Conservation (phyloP, 805 yeast species). For the Clavispora asparagi region DNA sequence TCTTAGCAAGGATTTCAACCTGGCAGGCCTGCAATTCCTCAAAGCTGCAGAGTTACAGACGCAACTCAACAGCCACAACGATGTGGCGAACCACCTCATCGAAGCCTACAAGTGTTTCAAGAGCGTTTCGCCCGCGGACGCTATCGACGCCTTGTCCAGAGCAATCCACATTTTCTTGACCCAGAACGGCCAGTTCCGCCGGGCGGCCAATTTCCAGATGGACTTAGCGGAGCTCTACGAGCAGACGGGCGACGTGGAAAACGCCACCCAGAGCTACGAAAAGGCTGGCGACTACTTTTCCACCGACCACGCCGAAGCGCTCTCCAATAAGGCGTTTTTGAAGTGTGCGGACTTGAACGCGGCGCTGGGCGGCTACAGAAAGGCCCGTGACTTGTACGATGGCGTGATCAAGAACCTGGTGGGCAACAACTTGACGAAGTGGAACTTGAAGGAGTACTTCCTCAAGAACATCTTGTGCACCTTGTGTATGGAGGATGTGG, state of each 20-base stretch:
- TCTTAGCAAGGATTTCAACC: conserved; percentile 61
- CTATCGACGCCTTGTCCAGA: conserved; percentile 67
- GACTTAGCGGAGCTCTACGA: conserved; percentile 89
- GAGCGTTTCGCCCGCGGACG: conserved; percentile 65
- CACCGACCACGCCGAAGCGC: conserved; percentile 88
- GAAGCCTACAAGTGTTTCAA: conserved; percentile 89
- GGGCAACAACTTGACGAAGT: conserved; percentile 70
- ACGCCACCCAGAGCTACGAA: conserved; percentile 67
- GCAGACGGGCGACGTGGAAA: conserved; percentile 55
- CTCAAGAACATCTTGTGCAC: conserved; percentile 78
- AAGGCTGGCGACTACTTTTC: conserved; percentile 95
- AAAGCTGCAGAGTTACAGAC: conserved; percentile 80
- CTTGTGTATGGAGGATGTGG: conserved; percentile 77
- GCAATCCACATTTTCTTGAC: conserved; percentile 81
- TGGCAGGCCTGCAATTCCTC: conserved; percentile 81
- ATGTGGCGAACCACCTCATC: conserved; percentile 82
- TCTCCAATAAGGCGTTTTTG: conserved; percentile 80
- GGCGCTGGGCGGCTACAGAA: conserved; percentile 55
- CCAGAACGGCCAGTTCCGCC: conserved; percentile 86
- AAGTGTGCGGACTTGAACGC: conserved; percentile 90
- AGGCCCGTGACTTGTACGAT: conserved; percentile 76
- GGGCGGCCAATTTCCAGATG: conserved; percentile 91
- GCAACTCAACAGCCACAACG: conserved; percentile 75
- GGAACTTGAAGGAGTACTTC: conserved; percentile 92
- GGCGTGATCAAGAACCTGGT: conserved; percentile 70